Evolutionary conservation across 768 basidiomycete species (phyloP).

Genomic region (Rhodosporidiobolus sp.): DNA sequence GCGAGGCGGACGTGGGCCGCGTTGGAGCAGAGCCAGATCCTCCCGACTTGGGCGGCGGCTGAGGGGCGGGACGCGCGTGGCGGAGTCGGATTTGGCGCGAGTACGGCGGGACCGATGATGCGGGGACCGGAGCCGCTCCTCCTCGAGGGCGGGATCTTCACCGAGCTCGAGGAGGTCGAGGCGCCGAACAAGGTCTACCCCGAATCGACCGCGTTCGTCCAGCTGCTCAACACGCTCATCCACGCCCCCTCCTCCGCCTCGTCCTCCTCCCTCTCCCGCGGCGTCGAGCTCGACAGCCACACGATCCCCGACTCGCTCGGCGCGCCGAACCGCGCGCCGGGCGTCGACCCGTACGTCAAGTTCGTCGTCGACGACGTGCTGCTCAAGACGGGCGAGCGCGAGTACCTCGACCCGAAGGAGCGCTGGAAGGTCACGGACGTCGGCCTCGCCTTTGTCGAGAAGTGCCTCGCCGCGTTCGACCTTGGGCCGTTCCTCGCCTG

Average conservation of each 20-base stretch:
- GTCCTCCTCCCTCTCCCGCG: slow-evolving; percentile 39
- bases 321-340: slow-evolving; percentile 65
- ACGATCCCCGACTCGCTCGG: slow-evolving; percentile 78
- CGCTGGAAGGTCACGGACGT: slow-evolving; percentile 83
- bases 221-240: slow-evolving; percentile 74
- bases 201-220: slow-evolving; percentile 80
- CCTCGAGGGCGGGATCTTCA: slow-evolving; percentile 64
- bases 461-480: slow-evolving; percentile 74
- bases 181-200: slow-evolving; percentile 74
- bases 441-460: slow-evolving; percentile 79
- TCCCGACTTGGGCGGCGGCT: slow-evolving; percentile 50
- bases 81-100: slow-evolving; percentile 21
- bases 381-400: slow-evolving; percentile 67
- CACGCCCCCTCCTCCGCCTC: slow-evolving; percentile 52
- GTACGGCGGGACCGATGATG: slow-evolving; percentile 44
- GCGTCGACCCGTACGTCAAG: slow-evolving; percentile 73
- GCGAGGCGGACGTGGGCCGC: slow-evolving; percentile 77
- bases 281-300: slow-evolving; percentile 62
- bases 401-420: slow-evolving; percentile 70
- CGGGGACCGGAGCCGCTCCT: slow-evolving; percentile 59
- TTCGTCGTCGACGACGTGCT: slow-evolving; percentile 91
- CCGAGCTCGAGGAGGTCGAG: slow-evolving; percentile 85
- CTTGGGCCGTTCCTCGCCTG: slow-evolving; percentile 66
- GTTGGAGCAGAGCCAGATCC: slow-evolving; percentile 77
- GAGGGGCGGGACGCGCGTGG: slow-evolving; percentile 28